These are phyloP conservation scores for Dryas alaskensis DNA, from an alignment of 306 rosid species.

Conservation along the genomic window DNA sequence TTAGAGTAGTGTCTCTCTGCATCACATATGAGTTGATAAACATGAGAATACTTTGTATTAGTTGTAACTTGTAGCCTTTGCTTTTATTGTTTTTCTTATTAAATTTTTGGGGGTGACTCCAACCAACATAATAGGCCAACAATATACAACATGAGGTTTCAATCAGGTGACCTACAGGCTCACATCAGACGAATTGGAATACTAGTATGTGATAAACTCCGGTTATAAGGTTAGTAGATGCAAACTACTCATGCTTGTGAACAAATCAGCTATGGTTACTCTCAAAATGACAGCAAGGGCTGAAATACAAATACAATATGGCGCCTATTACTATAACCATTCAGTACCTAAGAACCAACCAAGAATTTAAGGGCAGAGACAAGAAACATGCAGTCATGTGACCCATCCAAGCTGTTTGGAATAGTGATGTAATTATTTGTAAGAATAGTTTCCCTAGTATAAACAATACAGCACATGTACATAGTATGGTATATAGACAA, in stretches of 20 bases:
- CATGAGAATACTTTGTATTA: slow-evolving; percentile 6
- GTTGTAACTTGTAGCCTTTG: not conserved
- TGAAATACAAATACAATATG: not conserved
- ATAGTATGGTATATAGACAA: not conserved
- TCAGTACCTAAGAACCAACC: not conserved
- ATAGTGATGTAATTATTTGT: too few relatives aligned
- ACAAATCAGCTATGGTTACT: not conserved
- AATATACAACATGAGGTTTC: not conserved
- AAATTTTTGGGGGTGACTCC: slow-evolving; percentile 12
- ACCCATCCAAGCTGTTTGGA: not conserved
- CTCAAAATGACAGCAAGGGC: not conserved
- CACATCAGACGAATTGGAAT: not conserved
- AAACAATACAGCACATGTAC: not conserved
- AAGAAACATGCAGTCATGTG: not conserved
- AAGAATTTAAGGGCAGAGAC: slow-evolving; percentile 3
- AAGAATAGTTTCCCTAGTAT: not conserved
- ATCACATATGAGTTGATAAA: slow-evolving; percentile 25
- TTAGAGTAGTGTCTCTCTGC: slow-evolving; percentile 86
- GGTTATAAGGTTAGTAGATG: not conserved
- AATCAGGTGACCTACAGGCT: not conserved
- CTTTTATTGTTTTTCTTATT: not conserved
- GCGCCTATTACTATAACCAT: not conserved
- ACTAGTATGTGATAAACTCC: not conserved
- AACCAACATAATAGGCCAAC: slow-evolving; percentile 13
- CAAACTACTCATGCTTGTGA: not conserved